Conservation (phyloP, 2,329 filamentous ascomycete genomes). For the Trichophyton verrucosum region DNA sequence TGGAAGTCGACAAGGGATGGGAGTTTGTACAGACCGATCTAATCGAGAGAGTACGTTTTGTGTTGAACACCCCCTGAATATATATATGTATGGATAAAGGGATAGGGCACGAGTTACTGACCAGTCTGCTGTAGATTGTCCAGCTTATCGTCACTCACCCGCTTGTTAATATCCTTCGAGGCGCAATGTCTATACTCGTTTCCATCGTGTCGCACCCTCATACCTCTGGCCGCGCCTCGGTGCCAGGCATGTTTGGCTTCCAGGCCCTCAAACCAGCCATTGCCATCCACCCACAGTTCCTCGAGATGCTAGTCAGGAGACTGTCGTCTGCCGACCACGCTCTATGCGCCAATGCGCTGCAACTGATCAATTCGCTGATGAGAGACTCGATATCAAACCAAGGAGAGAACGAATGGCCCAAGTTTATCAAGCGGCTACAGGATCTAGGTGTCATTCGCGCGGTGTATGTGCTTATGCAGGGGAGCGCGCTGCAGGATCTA, state of each 20-base stretch:
- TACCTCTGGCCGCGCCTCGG: conserved; percentile 36
- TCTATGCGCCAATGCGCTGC: conserved; percentile 85
- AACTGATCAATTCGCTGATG: conserved; percentile 90
- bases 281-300: conserved; percentile 81
- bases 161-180: conserved; percentile 90
- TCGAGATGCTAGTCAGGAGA: conserved; percentile 84
- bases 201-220: conserved; percentile 82
- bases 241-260: conserved; percentile 66
- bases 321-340: conserved; percentile 90
- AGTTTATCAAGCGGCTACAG: conserved; percentile 85
- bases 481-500: conserved; percentile 78
- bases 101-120: background rate
- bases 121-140: conserved; percentile 47
- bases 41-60: conserved; percentile 46
- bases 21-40: conserved; percentile 47
- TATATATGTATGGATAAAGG: background rate
- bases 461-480: conserved; percentile 88
- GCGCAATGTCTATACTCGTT: conserved; percentile 92
- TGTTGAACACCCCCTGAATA: background rate
- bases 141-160: conserved; percentile 90
- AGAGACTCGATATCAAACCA: conserved; percentile 77
- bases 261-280: conserved; percentile 84
- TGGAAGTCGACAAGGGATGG: conserved; percentile 98
- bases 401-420: conserved; percentile 74
- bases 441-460: conserved; percentile 87